Evolutionary conservation across 176 grass and related monocot species (phyloP).

Genomic region (Puccinellia tenuiflora): DNA sequence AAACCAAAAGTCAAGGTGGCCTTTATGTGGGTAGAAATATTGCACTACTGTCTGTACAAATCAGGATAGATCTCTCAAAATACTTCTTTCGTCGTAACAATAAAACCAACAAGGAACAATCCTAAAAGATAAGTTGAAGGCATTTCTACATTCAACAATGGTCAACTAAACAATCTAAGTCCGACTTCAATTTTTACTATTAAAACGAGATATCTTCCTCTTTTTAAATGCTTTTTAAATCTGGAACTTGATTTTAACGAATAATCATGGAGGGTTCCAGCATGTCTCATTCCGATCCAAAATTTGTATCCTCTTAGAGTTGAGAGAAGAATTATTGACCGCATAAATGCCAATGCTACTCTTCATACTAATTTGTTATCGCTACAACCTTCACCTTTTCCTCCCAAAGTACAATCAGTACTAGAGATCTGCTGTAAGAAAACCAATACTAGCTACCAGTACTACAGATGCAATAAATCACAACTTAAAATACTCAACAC

Average conservation of each 20-base stretch:
- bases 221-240: not conserved
- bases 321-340: not conserved
- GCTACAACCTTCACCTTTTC: not conserved
- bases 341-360: not conserved
- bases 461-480: not conserved
- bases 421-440: not conserved
- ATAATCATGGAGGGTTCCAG: not conserved
- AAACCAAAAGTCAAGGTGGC: constrained; percentile 3
- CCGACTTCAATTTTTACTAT: not conserved
- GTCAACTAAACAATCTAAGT: not conserved
- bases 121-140: not conserved
- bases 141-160: not conserved
- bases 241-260: not conserved
- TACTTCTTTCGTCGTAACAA: not conserved
- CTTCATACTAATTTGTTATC: not conserved
- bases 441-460: no score
- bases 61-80: not conserved
- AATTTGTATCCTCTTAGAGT: not conserved
- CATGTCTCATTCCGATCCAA: not conserved
- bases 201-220: not conserved
- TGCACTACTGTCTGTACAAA: not conserved
- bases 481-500: not conserved
- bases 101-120: not conserved
- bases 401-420: not conserved
- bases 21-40: not conserved